These are phyloP conservation scores for Gastroboletus turbinatus DNA, from an alignment of 1,284 basidiomycete species.

Conservation along the genomic window DNA sequence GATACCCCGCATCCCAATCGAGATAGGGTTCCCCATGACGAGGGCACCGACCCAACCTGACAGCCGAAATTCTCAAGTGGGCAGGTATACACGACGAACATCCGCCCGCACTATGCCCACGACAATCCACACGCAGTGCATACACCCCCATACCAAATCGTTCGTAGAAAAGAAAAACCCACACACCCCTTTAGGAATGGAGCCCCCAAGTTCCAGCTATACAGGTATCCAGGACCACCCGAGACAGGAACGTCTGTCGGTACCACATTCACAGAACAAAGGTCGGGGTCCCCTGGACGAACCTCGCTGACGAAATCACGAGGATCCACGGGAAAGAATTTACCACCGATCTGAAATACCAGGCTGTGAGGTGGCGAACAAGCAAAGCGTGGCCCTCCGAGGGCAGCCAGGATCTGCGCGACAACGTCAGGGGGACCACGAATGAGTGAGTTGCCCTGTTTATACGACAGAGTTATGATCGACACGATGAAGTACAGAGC, in stretches of 20 bases:
- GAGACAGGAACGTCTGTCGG: conserved; percentile 51
- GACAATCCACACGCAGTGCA: neutral
- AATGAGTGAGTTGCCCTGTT: conserved; percentile 54
- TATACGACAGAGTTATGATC: neutral
- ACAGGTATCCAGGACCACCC: conserved; percentile 44
- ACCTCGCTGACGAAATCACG: conserved; percentile 56
- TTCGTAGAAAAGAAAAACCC: neutral
- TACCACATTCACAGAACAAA: conserved; percentile 51
- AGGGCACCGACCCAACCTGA: neutral
- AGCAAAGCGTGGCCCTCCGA: conserved; percentile 40
- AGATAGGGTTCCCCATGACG: neutral
- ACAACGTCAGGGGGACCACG: conserved; percentile 55
- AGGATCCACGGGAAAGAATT: conserved; percentile 63
- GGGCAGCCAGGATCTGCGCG: conserved; percentile 38
- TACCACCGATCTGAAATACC: conserved; percentile 61
- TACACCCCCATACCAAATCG: neutral
- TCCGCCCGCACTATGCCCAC: neutral
- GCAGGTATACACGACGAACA: neutral
- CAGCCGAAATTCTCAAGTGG: neutral
- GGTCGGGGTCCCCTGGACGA: conserved; percentile 37
- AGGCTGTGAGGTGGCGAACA: conserved; percentile 53
- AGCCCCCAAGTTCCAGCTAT: conserved; percentile 55
- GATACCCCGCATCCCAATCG: conserved; percentile 1
- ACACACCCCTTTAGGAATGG: conserved; percentile 54
- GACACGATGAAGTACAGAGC: neutral